Evolutionary conservation across 495 filamentous ascomycete genomes (phyloP).

Genomic region (Penicilliopsis zonata): DNA sequence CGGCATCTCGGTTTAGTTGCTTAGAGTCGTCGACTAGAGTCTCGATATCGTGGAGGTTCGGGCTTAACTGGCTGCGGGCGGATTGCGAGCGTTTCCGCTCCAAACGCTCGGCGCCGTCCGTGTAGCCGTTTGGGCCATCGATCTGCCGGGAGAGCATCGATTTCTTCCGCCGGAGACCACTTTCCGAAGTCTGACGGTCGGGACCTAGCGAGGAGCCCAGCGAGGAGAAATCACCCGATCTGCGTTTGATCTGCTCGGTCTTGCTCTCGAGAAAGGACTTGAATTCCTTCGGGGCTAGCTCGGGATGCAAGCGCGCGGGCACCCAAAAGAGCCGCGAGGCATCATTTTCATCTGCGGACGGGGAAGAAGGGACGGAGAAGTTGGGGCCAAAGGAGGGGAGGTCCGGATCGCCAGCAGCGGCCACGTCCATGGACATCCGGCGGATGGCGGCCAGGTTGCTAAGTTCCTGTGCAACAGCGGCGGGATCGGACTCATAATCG

Average conservation of each 20-base stretch:
- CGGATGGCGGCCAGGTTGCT: slow-evolving; percentile 91
- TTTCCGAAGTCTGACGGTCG: slow-evolving; percentile 45
- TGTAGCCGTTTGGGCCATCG: slow-evolving; percentile 61
- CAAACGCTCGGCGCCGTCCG: slow-evolving; percentile 79
- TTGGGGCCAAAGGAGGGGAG: slow-evolving; percentile 67
- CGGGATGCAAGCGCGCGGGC: slow-evolving; percentile 84
- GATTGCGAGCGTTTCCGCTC: slow-evolving; percentile 60
- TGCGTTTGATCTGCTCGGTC: slow-evolving; percentile 75
- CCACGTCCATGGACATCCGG: slow-evolving; percentile 97
- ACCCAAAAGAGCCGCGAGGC: slow-evolving; percentile 89
- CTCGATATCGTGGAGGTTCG: slow-evolving; percentile 59
- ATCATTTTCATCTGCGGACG: slow-evolving; percentile 70
- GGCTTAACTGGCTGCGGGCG: slow-evolving; percentile 42
- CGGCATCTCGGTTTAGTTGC: slow-evolving; percentile 29
- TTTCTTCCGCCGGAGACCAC: slow-evolving; percentile 70
- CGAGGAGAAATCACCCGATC: slow-evolving; percentile 57
- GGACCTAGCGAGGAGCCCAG: slow-evolving; percentile 54
- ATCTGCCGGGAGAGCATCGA: slow-evolving; percentile 94
- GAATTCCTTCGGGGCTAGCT: slow-evolving; percentile 92
- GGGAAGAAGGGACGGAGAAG: slow-evolving; percentile 53
- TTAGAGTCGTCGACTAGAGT: slow-evolving; percentile 70
- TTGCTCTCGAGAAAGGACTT: slow-evolving; percentile 91
- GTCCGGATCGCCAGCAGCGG: slow-evolving; percentile 82
- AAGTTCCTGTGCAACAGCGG: slow-evolving; percentile 86
- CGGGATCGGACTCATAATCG: slow-evolving; percentile 81